A percentile compares a stretch with the other conserved stretches of the same genome.
These are phyloP conservation scores for Mycena latifolia DNA, from an alignment of 768 basidiomycete genomes.

Conservation along the genomic window DNA sequence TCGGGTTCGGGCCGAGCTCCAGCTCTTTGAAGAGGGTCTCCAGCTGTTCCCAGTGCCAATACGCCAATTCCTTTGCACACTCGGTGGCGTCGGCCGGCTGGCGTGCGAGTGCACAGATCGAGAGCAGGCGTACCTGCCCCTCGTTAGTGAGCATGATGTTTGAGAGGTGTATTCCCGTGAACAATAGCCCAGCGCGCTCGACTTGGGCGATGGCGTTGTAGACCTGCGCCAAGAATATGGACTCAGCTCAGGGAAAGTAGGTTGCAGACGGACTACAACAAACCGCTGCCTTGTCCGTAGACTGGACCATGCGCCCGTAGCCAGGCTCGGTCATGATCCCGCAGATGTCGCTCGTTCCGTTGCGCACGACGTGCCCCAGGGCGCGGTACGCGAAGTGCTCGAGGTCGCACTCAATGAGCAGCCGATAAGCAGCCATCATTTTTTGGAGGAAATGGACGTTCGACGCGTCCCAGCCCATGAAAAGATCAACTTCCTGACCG, in stretches of 20 bases:
- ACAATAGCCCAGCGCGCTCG: slow-evolving; percentile 24
- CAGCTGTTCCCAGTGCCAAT: slow-evolving; percentile 20
- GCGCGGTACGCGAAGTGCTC: slow-evolving; percentile 31
- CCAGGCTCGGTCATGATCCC: slow-evolving; percentile 37
- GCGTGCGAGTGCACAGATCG: neutral
- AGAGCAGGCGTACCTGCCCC: slow-evolving; percentile 13
- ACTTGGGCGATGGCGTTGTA: slow-evolving; percentile 27
- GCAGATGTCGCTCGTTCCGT: slow-evolving; percentile 32
- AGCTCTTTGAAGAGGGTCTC: slow-evolving; percentile 10
- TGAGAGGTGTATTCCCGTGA: neutral
- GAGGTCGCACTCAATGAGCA: slow-evolving; percentile 21
- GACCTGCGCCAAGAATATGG: slow-evolving; percentile 5
- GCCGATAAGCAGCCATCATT: slow-evolving; percentile 7
- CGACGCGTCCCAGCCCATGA: slow-evolving; percentile 33
- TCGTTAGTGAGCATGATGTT: slow-evolving; percentile 12
- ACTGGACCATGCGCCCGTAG: slow-evolving; percentile 31
- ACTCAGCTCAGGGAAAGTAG: neutral
- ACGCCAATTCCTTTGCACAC: neutral
- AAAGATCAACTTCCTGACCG: slow-evolving; percentile 36
- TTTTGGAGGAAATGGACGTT: neutral
- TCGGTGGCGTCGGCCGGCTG: slow-evolving; percentile 7
- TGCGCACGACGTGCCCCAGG: slow-evolving; percentile 37
- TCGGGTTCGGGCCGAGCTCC: neutral
- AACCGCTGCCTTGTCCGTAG: slow-evolving; percentile 30
- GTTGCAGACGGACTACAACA: neutral